A percentile compares a stretch with the other conserved stretches of the same genome.
Conservation (phyloP, 176 grass and related monocot genomes). For the Avena atlantica region DNA sequence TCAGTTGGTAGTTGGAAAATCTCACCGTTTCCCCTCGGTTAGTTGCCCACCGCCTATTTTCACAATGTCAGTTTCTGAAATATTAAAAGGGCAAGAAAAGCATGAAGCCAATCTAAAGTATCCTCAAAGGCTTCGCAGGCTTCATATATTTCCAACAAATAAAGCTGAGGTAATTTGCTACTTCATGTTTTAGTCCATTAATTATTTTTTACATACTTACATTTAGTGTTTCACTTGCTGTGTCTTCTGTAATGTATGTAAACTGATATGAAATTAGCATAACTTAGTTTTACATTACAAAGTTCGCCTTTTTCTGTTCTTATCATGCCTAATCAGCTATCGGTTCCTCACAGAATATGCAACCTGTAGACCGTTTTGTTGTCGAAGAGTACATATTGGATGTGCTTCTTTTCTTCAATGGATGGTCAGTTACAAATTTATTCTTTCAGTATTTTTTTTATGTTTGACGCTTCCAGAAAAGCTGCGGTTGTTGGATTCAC, state of each 20-base stretch:
- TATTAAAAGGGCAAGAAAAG: constrained; percentile 76
- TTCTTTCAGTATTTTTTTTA: constrained; percentile 24
- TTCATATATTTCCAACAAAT: constrained; percentile 87
- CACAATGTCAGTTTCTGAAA: constrained; percentile 59
- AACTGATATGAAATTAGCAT: constrained; percentile 9
- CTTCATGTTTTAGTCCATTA: constrained; percentile 33
- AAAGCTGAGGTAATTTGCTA: constrained; percentile 81
- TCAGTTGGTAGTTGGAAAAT: constrained; percentile 88
- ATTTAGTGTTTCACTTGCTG: constrained; percentile 20
- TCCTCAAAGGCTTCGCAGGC: constrained; percentile 82
- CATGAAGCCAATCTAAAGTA: constrained; percentile 86
- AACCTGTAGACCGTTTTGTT: constrained; percentile 92
- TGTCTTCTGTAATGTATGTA: constrained; percentile 15
- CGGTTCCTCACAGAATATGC: constrained; percentile 79
- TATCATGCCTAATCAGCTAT: constrained; percentile 44
- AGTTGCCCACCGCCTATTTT: constrained; percentile 61
- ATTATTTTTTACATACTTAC: constrained; percentile 11
- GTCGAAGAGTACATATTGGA: constrained; percentile 98
- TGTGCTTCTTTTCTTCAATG: constrained; percentile 99
- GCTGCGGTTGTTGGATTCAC: constrained; percentile 13
- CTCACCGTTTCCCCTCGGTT: constrained; percentile 70
- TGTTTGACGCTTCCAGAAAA: neutral
- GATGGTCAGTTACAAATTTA: constrained; percentile 73
- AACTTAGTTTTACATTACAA: constrained; percentile 26
- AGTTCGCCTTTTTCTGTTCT: neutral